Evolutionary conservation across 2,329 filamentous ascomycete species (phyloP).

Genomic region (Dichotomopilus funicola): DNA sequence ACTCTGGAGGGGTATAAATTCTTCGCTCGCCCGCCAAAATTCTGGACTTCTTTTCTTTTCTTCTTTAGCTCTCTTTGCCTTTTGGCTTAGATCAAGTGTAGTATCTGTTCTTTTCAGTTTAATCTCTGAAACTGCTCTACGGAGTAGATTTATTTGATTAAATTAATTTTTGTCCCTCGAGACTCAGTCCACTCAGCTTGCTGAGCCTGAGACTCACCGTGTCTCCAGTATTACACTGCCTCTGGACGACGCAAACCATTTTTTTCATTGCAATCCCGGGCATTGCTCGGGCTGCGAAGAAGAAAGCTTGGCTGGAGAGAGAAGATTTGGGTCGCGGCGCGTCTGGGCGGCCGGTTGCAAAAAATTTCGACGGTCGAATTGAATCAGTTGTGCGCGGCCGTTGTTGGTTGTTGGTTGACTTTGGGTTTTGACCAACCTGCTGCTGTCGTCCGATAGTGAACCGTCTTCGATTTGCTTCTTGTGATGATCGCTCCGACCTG

Average conservation of each 20-base stretch:
- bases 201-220: conserved; percentile 15
- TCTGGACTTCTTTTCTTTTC: conserved; percentile 15
- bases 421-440: too few species aligned
- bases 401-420: too few species aligned
- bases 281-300: conserved; percentile 16
- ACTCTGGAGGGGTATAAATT: background rate
- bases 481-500: too few species aligned
- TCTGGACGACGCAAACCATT: conserved; percentile 17
- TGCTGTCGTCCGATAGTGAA: too few species aligned
- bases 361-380: too few species aligned
- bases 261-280: conserved; percentile 20
- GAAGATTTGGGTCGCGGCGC: too few species aligned
- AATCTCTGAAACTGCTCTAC: conserved; percentile 24
- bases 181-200: conserved; percentile 19
- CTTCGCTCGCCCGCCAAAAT: background rate
- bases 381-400: too few species aligned
- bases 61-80: conserved; percentile 23
- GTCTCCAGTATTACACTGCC: conserved; percentile 21
- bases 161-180: conserved; percentile 20
- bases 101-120: conserved; percentile 25
- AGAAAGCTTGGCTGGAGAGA: conserved; percentile 1
- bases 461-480: too few species aligned
- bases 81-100: conserved; percentile 25
- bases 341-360: too few species aligned
- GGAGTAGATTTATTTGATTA: conserved; percentile 22